Percentiles rank a stretch among this genome's conserved stretches.
phyloP scores from a whole-genome alignment of 106 monocot genomes.

The Dactylorhiza incarnata region DNA sequence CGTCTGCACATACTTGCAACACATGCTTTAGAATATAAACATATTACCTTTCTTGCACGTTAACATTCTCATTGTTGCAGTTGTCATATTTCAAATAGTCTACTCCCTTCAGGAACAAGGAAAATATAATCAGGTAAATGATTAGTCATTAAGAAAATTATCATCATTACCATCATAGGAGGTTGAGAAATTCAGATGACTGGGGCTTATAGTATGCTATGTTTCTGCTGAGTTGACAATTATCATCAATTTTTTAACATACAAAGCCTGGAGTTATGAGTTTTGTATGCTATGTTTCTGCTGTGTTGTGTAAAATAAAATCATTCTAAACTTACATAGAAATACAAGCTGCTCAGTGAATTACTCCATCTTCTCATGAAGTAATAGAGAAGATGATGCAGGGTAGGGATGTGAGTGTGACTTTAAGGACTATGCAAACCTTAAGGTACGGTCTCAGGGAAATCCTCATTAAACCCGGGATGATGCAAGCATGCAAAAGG shows the following conservation, averaged over 20 bases:
- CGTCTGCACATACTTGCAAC: neutral
- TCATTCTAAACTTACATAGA: neutral
- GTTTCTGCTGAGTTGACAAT: too few species aligned
- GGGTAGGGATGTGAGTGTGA: too few species aligned
- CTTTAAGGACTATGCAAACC: too few species aligned
- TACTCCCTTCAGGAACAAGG: conserved; percentile 35
- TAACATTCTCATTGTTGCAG: conserved; percentile 40
- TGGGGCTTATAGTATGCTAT: neutral
- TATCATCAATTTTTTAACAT: neutral
- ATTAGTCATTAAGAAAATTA: neutral
- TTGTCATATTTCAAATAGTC: conserved; percentile 95
- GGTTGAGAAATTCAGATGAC: neutral
- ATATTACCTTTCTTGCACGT: conserved; percentile 39
- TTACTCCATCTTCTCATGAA: neutral
- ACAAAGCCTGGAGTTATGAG: neutral
- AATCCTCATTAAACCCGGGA: too few species aligned
- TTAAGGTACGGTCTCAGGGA: too few species aligned
- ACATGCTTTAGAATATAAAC: neutral
- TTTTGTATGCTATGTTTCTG: neutral
- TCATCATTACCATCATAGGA: neutral
- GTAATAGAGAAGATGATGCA: too few species aligned
- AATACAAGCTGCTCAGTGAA: neutral
- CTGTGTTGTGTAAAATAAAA: neutral
- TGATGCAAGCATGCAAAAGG: too few species aligned
- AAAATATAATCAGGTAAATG: neutral